A percentile compares a stretch with the other conserved stretches of the same genome.
Conservation (phyloP, 495 filamentous ascomycete genomes). For the Penicillium coprophilum region DNA sequence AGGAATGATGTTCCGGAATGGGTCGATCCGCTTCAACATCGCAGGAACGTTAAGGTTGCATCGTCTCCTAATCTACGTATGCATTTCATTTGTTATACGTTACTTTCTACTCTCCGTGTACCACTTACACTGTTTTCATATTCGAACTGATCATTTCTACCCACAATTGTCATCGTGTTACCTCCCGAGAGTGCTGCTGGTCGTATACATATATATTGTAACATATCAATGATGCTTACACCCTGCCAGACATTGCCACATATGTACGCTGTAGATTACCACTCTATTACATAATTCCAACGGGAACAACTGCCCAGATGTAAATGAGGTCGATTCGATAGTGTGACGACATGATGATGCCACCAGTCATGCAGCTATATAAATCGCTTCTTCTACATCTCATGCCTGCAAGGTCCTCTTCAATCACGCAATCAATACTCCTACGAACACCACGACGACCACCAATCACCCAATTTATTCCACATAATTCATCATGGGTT, state of each 20-base stretch:
- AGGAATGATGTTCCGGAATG: too few relatives aligned
- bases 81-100: too few relatives aligned
- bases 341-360: constrained; percentile 24
- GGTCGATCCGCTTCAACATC: too few relatives aligned
- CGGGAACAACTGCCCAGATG: not conserved
- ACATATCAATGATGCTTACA: not conserved
- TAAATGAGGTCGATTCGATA: not conserved
- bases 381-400: constrained; percentile 1
- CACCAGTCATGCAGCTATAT: constrained; percentile 6
- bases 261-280: not conserved
- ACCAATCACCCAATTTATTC: not conserved
- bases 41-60: too few relatives aligned
- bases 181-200: not conserved
- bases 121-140: too few relatives aligned
- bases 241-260: too few relatives aligned
- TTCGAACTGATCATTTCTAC: too few relatives aligned
- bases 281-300: not conserved
- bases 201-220: not conserved
- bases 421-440: not conserved
- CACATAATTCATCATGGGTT: constrained; percentile 33
- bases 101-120: too few relatives aligned
- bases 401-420: not conserved
- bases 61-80: too few relatives aligned
- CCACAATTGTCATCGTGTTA: not conserved
- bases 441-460: not conserved